These are phyloP conservation scores for Blumeria hordei DNA, from an alignment of 2,329 filamentous ascomycete genomes.

Conservation along the genomic window DNA sequence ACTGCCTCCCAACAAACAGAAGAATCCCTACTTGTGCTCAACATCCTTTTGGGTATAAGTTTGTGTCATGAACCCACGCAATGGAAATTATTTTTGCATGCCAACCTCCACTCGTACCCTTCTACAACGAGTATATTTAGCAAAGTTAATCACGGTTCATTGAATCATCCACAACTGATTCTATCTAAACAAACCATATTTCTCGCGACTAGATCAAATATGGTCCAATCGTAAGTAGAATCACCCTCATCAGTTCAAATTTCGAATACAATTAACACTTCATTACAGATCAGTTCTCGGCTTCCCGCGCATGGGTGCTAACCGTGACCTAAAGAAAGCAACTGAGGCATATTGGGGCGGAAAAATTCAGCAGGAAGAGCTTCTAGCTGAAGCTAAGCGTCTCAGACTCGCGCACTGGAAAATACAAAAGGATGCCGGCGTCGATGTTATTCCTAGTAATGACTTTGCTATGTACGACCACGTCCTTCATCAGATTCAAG, in stretches of 20 bases:
- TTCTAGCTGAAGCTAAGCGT: constrained; percentile 86
- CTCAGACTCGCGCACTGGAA: constrained; percentile 96
- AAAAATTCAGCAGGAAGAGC: constrained; percentile 78
- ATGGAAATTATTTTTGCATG: too few relatives aligned
- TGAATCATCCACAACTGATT: too few relatives aligned
- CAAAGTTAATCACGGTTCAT: too few relatives aligned
- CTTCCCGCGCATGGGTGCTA: constrained; percentile 95
- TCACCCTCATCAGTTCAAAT: not conserved
- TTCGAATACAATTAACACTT: constrained; percentile 4
- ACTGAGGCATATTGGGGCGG: constrained; percentile 94
- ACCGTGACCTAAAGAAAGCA: constrained; percentile 99
- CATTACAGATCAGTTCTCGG: constrained; percentile 48
- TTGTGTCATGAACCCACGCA: too few relatives aligned
- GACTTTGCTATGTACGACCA: constrained; percentile 99
- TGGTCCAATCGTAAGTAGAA: constrained; percentile 33
- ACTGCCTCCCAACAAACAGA: too few relatives aligned
- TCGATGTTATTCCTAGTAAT: constrained; percentile 96
- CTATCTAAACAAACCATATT: too few relatives aligned
- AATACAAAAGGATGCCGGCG: constrained; percentile 96
- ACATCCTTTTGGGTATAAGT: too few relatives aligned
- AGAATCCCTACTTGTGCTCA: too few relatives aligned
- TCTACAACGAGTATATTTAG: too few relatives aligned
- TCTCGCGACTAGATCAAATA: constrained; percentile 7
- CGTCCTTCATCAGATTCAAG: constrained; percentile 91
- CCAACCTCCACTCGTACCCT: too few relatives aligned